phyloP scores from a whole-genome alignment of 192 early-diverging fungal genomes.

The Linnemannia schmuckeri region DNA sequence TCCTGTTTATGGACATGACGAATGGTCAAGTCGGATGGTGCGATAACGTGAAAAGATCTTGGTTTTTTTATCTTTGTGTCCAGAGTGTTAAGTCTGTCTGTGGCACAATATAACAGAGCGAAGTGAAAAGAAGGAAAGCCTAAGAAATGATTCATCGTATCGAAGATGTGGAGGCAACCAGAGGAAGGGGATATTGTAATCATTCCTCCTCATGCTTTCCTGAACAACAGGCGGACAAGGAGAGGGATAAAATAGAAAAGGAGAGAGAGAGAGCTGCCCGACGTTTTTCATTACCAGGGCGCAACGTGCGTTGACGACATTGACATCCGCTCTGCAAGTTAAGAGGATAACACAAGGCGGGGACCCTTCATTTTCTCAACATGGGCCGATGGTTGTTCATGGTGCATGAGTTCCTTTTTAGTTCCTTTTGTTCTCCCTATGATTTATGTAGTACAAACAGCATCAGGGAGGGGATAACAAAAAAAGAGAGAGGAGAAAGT shows the following conservation, averaged over 20 bases:
- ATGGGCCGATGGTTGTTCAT: neutral
- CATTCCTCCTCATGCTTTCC: neutral
- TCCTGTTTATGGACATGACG: slow-evolving; percentile 4
- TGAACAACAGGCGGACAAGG: neutral
- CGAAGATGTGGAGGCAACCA: neutral
- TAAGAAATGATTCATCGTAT: neutral
- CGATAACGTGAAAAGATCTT: neutral
- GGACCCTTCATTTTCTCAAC: neutral
- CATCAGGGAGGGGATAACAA: neutral
- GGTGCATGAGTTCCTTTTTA: neutral
- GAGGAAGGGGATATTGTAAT: neutral
- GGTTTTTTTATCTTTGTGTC: neutral
- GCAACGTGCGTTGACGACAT: neutral
- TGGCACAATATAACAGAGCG: neutral
- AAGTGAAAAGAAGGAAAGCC: neutral
- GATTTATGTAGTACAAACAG: neutral
- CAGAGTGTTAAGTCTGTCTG: neutral
- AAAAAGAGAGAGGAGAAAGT: neutral
- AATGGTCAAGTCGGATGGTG: neutral
- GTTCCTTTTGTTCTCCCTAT: too few relatives aligned
- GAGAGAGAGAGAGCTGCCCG: neutral
- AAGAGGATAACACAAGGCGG: neutral
- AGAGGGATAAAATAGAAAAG: neutral
- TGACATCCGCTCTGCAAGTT: neutral
- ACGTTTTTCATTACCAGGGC: neutral